Percentiles rank a stretch among this genome's conserved stretches.
phyloP scores from a whole-genome alignment of 495 filamentous ascomycete species.

The Hypoxylon intermedium region DNA sequence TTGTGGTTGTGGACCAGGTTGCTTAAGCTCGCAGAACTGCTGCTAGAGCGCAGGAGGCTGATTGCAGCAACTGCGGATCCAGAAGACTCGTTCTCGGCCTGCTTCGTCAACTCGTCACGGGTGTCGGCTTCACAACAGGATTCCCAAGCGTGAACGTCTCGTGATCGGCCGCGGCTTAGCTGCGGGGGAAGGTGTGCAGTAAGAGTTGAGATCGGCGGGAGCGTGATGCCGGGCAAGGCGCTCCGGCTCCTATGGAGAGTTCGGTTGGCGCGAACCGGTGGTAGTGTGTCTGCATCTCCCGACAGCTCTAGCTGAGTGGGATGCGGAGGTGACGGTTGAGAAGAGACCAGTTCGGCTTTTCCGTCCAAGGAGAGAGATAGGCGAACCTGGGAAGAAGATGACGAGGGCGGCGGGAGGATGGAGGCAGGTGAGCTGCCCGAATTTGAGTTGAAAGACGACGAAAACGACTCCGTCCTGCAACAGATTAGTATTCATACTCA shows the following conservation, averaged over 20 bases:
- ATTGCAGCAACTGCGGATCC: conserved; percentile 77
- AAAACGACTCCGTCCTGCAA: conserved; percentile 46
- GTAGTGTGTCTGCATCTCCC: conserved; percentile 45
- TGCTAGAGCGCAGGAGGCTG: conserved; percentile 70
- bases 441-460: conserved; percentile 45
- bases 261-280: conserved; percentile 60
- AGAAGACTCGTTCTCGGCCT: conserved; percentile 73
- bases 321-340: conserved; percentile 75
- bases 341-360: conserved; percentile 77
- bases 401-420: conserved; percentile 40
- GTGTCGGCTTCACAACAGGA: conserved; percentile 77
- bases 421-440: conserved; percentile 35
- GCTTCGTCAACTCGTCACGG: conserved; percentile 71
- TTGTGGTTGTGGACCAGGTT: conserved; percentile 44
- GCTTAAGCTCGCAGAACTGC: conserved; percentile 55
- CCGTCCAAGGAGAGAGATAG: conserved; percentile 82
- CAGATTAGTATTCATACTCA: conserved; percentile 4
- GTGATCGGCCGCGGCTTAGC: conserved; percentile 70
- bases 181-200: conserved; percentile 65
- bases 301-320: conserved; percentile 37
- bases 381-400: conserved; percentile 59
- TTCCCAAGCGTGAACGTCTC: conserved; percentile 85
- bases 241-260: conserved; percentile 62
- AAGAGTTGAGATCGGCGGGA: conserved; percentile 61
- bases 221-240: conserved; percentile 55